These are phyloP conservation scores for Camelina laxa DNA, from an alignment of 345 rosid species.

Conservation along the genomic window DNA sequence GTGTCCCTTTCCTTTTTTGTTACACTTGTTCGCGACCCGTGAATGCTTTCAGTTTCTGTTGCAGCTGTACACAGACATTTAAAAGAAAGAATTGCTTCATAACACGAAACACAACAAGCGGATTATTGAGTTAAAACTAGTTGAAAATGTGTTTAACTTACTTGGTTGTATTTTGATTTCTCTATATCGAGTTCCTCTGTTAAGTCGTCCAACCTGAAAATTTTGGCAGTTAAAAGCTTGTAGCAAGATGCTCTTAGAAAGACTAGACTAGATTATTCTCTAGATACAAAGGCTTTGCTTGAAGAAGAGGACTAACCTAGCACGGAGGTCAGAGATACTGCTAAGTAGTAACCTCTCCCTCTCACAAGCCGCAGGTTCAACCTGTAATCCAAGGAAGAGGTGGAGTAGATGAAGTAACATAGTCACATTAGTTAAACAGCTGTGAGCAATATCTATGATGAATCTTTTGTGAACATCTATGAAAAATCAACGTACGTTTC, in stretches of 20 bases:
- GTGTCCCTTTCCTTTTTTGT: constrained; percentile 1
- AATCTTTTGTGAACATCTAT: not conserved
- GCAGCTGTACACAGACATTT: constrained; percentile 56
- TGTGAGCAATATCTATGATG: constrained; percentile 2
- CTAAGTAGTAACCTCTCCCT: constrained; percentile 70
- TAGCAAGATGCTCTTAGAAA: constrained; percentile 22
- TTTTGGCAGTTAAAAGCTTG: constrained; percentile 15
- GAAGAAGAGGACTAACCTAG: constrained; percentile 58
- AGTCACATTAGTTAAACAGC: constrained; percentile 15
- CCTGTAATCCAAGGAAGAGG: constrained; percentile 48
- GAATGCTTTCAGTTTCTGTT: constrained; percentile 59
- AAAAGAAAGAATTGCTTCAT: not conserved
- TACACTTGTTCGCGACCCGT: constrained; percentile 56
- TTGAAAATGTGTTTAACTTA: constrained; percentile 46
- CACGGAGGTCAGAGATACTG: constrained; percentile 74
- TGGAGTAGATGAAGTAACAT: not conserved
- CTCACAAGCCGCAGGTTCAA: constrained; percentile 61
- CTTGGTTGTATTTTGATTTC: constrained; percentile 67
- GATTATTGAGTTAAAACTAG: not conserved
- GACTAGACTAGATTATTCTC: constrained; percentile 1
- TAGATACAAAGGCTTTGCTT: constrained; percentile 11
- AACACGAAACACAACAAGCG: not conserved
- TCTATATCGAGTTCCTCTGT: constrained; percentile 78
- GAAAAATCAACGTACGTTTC: constrained; percentile 56
- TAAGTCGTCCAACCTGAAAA: constrained; percentile 71